Conservation (phyloP, 495 filamentous ascomycete species). For the Aspergillus hancockii region DNA sequence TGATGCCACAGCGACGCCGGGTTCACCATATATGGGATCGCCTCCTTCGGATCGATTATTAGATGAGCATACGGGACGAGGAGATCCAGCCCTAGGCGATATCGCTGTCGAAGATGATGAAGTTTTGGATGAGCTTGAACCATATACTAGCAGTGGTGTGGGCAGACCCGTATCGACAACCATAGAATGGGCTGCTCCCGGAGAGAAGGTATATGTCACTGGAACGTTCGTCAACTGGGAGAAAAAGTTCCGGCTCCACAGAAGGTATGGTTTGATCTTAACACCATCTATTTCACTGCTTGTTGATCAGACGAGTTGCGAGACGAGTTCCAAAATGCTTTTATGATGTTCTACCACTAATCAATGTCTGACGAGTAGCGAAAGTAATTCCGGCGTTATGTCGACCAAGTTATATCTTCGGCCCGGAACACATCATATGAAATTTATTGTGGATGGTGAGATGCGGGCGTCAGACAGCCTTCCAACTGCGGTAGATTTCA, state of each 20-base stretch:
- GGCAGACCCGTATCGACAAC: slow-evolving; percentile 67
- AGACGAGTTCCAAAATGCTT: neutral
- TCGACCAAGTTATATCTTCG: slow-evolving; percentile 76
- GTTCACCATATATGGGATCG: slow-evolving; percentile 66
- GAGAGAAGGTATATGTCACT: slow-evolving; percentile 90
- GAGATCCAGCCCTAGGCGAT: slow-evolving; percentile 63
- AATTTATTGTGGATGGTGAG: slow-evolving; percentile 91
- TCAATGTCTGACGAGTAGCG: slow-evolving; percentile 21
- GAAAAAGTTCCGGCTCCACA: slow-evolving; percentile 81
- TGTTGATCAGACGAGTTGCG: neutral
- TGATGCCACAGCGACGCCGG: slow-evolving; percentile 80
- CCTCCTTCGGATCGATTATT: slow-evolving; percentile 52
- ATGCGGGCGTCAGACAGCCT: slow-evolving; percentile 85
- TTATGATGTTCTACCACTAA: slow-evolving; percentile 7
- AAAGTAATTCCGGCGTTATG: slow-evolving; percentile 54
- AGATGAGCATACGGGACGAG: slow-evolving; percentile 45
- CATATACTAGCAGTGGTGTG: slow-evolving; percentile 54
- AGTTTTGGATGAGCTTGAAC: slow-evolving; percentile 66
- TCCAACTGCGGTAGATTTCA: slow-evolving; percentile 94
- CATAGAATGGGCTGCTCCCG: slow-evolving; percentile 77
- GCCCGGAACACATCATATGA: slow-evolving; percentile 93
- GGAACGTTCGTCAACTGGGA: slow-evolving; percentile 97
- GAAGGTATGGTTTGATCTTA: slow-evolving; percentile 56
- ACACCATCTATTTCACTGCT: neutral
- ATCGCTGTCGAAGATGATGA: slow-evolving; percentile 81